Conservation (phyloP, 1,284 basidiomycete species). For the Ganoderma lucidum region DNA sequence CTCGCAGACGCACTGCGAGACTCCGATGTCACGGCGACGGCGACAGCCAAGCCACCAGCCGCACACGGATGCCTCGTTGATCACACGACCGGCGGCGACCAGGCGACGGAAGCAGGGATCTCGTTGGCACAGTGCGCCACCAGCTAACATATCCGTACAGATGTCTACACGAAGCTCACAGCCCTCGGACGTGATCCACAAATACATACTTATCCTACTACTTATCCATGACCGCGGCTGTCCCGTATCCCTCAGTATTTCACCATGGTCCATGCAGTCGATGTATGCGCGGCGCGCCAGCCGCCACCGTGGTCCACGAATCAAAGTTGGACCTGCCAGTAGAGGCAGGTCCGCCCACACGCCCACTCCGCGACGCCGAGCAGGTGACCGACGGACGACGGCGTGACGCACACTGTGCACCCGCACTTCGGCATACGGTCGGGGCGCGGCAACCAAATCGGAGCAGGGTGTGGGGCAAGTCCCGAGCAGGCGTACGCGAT, state of each 20-base stretch:
- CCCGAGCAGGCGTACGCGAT: neutral
- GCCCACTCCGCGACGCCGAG: neutral
- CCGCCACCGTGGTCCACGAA: neutral
- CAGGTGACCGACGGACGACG: neutral
- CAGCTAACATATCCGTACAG: neutral
- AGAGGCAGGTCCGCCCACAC: neutral
- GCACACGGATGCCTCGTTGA: neutral
- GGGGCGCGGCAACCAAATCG: neutral
- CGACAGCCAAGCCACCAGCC: neutral
- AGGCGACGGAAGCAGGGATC: neutral
- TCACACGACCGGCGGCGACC: neutral
- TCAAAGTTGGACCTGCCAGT: neutral
- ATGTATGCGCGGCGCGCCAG: neutral
- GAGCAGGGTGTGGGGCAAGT: neutral
- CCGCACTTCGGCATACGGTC: neutral
- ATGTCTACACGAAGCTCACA: neutral
- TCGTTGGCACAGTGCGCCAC: conserved; percentile 2
- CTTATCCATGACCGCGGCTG: neutral
- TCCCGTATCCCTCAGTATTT: no score
- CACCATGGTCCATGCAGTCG: neutral
- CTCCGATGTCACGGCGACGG: conserved; percentile 1
- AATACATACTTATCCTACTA: neutral
- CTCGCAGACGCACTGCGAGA: neutral
- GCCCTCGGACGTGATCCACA: neutral
- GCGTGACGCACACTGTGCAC: neutral